Conservation (phyloP, 768 basidiomycete genomes). For the Trametes villosa region DNA sequence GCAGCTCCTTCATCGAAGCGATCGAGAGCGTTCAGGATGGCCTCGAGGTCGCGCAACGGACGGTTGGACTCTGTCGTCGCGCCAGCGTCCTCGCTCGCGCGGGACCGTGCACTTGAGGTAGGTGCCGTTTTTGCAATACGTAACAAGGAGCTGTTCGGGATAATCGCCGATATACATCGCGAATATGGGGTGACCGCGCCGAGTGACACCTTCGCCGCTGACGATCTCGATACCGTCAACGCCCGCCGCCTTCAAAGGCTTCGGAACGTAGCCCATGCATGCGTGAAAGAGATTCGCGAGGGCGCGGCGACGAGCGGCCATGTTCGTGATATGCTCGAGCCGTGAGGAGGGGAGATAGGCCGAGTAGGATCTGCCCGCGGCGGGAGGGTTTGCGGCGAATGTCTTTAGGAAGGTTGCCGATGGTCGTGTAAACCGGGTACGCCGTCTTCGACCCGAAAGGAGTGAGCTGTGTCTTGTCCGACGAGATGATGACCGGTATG, state of each 20-base stretch:
- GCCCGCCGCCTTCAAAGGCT: slow-evolving; percentile 37
- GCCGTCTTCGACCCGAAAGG: slow-evolving; percentile 32
- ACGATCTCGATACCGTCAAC: slow-evolving; percentile 36
- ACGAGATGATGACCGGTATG: slow-evolving; percentile 32
- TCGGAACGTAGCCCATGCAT: slow-evolving; percentile 36
- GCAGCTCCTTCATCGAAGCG: neutral
- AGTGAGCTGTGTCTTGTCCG: slow-evolving; percentile 33
- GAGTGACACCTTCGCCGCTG: slow-evolving; percentile 42
- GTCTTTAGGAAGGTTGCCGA: slow-evolving; percentile 34
- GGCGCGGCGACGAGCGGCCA: slow-evolving; percentile 27
- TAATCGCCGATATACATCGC: slow-evolving; percentile 30
- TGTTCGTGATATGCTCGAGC: slow-evolving; percentile 18
- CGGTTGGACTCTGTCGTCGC: neutral
- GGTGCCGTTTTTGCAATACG: slow-evolving; percentile 18
- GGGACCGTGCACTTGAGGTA: slow-evolving; percentile 15
- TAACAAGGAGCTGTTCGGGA: slow-evolving; percentile 26
- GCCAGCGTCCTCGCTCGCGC: neutral
- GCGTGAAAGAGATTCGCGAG: slow-evolving; percentile 44
- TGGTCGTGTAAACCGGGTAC: slow-evolving; percentile 36
- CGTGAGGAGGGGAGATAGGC: slow-evolving; percentile 30
- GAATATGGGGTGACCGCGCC: slow-evolving; percentile 38
- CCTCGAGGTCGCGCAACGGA: slow-evolving; percentile 1
- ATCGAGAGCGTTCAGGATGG: slow-evolving; percentile 14
- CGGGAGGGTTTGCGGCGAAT: slow-evolving; percentile 22
- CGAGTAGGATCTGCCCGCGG: slow-evolving; percentile 23